Percentiles rank a stretch among this genome's conserved stretches.
These are phyloP conservation scores for Rhizoctonia solani DNA, from an alignment of 1,284 basidiomycete species.

Conservation along the genomic window DNA sequence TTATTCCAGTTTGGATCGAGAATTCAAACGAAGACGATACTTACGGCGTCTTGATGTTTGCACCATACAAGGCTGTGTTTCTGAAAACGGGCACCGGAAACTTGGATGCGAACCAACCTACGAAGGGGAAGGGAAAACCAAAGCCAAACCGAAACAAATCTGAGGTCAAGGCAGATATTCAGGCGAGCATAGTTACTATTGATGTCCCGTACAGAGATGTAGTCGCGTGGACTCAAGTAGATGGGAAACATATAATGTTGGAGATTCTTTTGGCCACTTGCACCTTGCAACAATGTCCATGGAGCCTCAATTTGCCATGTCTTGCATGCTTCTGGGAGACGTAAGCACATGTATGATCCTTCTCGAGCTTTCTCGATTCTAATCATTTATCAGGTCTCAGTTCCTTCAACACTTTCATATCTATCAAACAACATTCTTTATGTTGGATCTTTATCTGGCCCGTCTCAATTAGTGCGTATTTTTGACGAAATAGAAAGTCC, in stretches of 20 bases:
- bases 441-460: conserved; percentile 81
- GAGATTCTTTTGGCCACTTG: conserved; percentile 78
- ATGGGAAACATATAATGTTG: conserved; percentile 63
- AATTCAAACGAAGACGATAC: not conserved
- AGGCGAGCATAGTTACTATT: conserved; percentile 13
- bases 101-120: conserved; percentile 51
- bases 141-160: conserved; percentile 23
- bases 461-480: conserved; percentile 76
- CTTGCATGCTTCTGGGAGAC: conserved; percentile 71
- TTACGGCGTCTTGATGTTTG: conserved; percentile 17
- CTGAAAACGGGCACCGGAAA: conserved; percentile 45
- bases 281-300: conserved; percentile 60
- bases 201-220: conserved; percentile 18
- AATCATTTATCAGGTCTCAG: conserved; percentile 60
- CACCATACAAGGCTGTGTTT: conserved; percentile 39
- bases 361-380: conserved; percentile 12
- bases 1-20: conserved; percentile 40
- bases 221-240: conserved; percentile 40
- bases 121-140: conserved; percentile 65
- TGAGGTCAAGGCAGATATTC: conserved; percentile 54
- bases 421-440: conserved; percentile 76
- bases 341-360: conserved; percentile 49
- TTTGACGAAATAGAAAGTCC: conserved; percentile 43
- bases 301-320: conserved; percentile 52
- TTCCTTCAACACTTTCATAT: conserved; percentile 76